Percentiles rank a stretch among this genome's conserved stretches.
These are phyloP conservation scores for Diaporthe nobilis DNA, from an alignment of 2,329 filamentous ascomycete species.

Conservation along the genomic window DNA sequence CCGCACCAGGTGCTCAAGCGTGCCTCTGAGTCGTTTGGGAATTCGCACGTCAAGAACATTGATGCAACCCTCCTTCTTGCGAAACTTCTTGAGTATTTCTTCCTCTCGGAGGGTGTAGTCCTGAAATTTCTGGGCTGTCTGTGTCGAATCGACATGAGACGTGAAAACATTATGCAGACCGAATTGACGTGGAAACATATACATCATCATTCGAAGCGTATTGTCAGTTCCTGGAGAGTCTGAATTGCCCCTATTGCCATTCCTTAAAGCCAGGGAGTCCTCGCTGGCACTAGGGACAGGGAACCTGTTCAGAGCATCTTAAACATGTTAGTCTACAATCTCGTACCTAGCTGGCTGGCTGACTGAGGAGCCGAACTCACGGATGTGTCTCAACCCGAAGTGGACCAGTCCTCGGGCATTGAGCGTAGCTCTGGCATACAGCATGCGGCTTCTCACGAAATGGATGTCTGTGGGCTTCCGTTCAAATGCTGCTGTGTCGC, in stretches of 20 bases:
- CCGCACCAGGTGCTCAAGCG: conserved; percentile 69
- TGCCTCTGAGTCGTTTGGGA: conserved; percentile 79
- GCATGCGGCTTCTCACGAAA: conserved; percentile 86
- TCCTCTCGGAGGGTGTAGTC: conserved; percentile 90
- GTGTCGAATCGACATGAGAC: conserved; percentile 72
- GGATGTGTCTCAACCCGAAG: conserved; percentile 85
- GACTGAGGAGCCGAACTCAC: conserved; percentile 64
- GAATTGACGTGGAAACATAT: conserved; percentile 94
- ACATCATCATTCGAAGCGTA: conserved; percentile 84
- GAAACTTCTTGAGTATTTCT: conserved; percentile 72
- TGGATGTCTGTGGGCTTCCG: conserved; percentile 71
- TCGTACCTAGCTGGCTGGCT: background rate
- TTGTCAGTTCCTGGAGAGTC: conserved; percentile 59
- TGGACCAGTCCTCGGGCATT: conserved; percentile 77
- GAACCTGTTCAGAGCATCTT: conserved; percentile 87
- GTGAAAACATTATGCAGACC: conserved; percentile 94
- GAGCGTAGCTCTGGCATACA: conserved; percentile 83
- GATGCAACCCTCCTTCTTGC: conserved; percentile 44
- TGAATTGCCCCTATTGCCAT: background rate
- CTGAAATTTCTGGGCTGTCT: conserved; percentile 81
- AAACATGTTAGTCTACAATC: conserved; percentile 1
- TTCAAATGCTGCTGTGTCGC: conserved; percentile 35
- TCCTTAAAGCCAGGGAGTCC: conserved; percentile 16
- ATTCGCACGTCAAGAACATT: conserved; percentile 53
- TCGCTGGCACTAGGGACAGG: conserved; percentile 51